A percentile compares a stretch with the other conserved stretches of the same genome.
phyloP scores from a whole-genome alignment of 306 rosid genomes.

The Sophora flavescens region DNA sequence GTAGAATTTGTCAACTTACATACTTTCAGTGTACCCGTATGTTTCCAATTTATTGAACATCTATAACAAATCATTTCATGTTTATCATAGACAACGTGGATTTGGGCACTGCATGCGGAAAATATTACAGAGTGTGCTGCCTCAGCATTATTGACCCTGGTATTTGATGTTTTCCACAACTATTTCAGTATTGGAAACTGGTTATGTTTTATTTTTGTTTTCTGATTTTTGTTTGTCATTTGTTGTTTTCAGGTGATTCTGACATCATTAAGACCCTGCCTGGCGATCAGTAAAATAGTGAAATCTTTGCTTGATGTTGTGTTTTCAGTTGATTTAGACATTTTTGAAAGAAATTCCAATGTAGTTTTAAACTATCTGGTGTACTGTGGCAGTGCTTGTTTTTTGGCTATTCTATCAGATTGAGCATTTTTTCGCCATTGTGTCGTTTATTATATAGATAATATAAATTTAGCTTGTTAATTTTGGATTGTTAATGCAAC shows the following conservation, averaged over 20 bases:
- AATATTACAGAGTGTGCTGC: constrained; percentile 89
- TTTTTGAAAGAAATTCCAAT: constrained; percentile 20
- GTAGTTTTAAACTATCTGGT: constrained; percentile 37
- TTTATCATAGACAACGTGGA: constrained; percentile 72
- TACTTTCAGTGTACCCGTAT: not conserved
- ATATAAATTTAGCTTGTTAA: constrained; percentile 21
- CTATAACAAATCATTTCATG: not conserved
- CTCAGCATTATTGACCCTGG: constrained; percentile 88
- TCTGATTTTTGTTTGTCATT: not conserved
- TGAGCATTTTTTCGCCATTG: constrained; percentile 36
- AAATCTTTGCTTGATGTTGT: constrained; percentile 6
- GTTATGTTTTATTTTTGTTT: not conserved
- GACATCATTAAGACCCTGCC: constrained; percentile 62
- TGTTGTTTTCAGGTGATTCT: constrained; percentile 57
- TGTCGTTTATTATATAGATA: not conserved
- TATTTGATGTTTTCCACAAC: constrained; percentile 5
- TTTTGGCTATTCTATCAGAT: constrained; percentile 25
- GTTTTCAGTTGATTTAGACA: constrained; percentile 36
- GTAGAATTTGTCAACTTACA: not conserved
- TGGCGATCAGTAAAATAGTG: constrained; percentile 45
- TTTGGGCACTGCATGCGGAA: constrained; percentile 87
- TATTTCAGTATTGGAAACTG: not conserved
- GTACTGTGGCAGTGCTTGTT: constrained; percentile 26
- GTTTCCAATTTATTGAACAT: not conserved
- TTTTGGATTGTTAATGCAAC: too few species aligned